Evolutionary conservation across 2,329 filamentous ascomycete genomes (phyloP).

Genomic region (Pezicula neosporulosa): DNA sequence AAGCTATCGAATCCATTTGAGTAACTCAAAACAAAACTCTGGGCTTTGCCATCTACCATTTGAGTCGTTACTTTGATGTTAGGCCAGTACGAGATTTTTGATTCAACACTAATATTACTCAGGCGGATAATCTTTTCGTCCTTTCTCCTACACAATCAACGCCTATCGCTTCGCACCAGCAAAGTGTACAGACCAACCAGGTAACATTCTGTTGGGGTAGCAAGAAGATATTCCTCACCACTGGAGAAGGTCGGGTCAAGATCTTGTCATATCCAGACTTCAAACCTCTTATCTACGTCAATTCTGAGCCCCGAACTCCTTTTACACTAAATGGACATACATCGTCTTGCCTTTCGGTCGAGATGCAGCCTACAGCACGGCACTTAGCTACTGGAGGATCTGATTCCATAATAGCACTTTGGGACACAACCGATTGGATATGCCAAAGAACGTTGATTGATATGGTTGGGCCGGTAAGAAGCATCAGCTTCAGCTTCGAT

Average conservation of each 20-base stretch:
- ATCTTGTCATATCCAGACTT: constrained; percentile 67
- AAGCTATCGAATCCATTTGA: no score
- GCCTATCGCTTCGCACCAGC: constrained; percentile 55
- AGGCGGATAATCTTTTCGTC: constrained; percentile 61
- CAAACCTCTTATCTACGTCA: constrained; percentile 48
- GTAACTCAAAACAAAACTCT: no score
- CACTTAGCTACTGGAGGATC: constrained; percentile 73
- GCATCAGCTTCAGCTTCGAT: constrained; percentile 73
- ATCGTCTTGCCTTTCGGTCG: constrained; percentile 64
- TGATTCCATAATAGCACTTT: constrained; percentile 72
- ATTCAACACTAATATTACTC: constrained; percentile 2
- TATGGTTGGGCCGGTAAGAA: constrained; percentile 67
- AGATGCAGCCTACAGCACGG: constrained; percentile 67
- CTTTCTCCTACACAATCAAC: constrained; percentile 57
- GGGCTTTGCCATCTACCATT: no score
- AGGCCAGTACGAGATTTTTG: no score
- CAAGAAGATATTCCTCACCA: constrained; percentile 66
- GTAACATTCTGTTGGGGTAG: constrained; percentile 73
- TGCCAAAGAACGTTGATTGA: constrained; percentile 68
- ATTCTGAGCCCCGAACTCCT: constrained; percentile 40
- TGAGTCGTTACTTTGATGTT: no score
- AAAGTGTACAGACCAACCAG: constrained; percentile 66
- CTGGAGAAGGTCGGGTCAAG: constrained; percentile 66
- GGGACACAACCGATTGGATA: constrained; percentile 76
- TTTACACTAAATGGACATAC: constrained; percentile 71